Base-by-base conservation (phyloP, 2,329 filamentous ascomycete genomes). In the Diplocarpon mali region DNA sequence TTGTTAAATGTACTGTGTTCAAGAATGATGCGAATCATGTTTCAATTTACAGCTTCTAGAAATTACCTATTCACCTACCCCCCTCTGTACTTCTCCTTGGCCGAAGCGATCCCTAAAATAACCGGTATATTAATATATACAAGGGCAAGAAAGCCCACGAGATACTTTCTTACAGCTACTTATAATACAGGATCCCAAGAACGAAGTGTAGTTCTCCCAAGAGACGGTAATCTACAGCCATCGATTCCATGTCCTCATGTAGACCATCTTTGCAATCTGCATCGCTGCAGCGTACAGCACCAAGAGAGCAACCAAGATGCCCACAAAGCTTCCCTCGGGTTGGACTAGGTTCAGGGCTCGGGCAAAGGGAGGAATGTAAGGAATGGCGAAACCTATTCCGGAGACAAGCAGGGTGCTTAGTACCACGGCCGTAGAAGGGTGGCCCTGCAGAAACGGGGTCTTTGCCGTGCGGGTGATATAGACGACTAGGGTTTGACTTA, bases 401-500 rank as follows among this genome's bases (percentile, higher is more conserved):
- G 35, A 27, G 14, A 20, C 28, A 13, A 35, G 1, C 7, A 44
- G 4, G 14, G 42, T 34, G 29, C 28, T 44, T 14, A 24, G 7
- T 7, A 38, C 17, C 15, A 39, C n/a, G 5, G 17, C 35, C 14
- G n/a, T 5, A 27, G 35, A 39, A 15, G 35, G 14, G 24, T 28
- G 29, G n/a, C 42, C 35, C 32, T 44, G 38, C 11, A 47, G 28
- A 16, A 42, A 24, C 12, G 40, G 43, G 10, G 44, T 13, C 30
- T 51, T 42, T n/a, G 40, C 27, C 11, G 42, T 46, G 5, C 48
- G 46, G 14, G 42, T 10, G 24, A 46, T 27, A 27, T 45, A 41
- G 11, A 51, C 31, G 24, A 48, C 34, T 9, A 46, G 30, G 3
- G 30, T 42, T 28, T 46, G 42, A n/a, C 39, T 48, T 13, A 51